Conservation (phyloP, 306 rosid species). For the barrel medic (Medicago truncatula) region MtrunA17r5.0-ANR NC_053046.1:13038501-13039000, state of each 20-base stretch:
- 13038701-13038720: background rate
- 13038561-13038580: too few species aligned
- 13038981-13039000: too few species aligned
- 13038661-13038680: background rate
- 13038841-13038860: background rate
- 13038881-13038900: constrained; percentile 19
- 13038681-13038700: background rate
- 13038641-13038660: background rate
- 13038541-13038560: too few species aligned
- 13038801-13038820: constrained; percentile 1
- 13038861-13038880: constrained; percentile 15
- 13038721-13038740: too few species aligned
- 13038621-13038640: background rate
- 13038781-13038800: background rate
- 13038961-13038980: too few species aligned
- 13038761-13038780: too few species aligned
- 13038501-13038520: too few species aligned
- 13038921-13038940: background rate
- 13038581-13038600: background rate
- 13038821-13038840: background rate
- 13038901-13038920: constrained; percentile 13
- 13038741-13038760: too few species aligned
- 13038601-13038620: background rate
- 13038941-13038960: too few species aligned
- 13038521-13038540: too few species aligned